Percentiles rank a stretch among this genome's conserved stretches.
phyloP scores from a whole-genome alignment of 176 grass and related monocot genomes.

The Elymus sibiricus region DNA sequence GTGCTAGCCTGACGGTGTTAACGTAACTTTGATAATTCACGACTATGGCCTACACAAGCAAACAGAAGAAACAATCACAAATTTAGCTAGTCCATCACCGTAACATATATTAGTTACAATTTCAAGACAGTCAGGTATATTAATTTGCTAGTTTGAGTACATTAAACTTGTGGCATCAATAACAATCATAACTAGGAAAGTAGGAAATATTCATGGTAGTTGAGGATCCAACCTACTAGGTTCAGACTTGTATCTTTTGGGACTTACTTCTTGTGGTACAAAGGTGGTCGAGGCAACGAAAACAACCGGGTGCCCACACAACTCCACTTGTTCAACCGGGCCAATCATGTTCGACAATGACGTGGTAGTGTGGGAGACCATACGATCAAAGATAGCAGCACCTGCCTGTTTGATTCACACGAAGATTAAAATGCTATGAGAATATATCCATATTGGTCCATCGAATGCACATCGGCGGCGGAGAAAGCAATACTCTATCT shows the following conservation, averaged over 20 bases:
- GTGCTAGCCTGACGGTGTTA: conserved; percentile 57
- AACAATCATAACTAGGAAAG: no score
- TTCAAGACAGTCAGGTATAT: no score
- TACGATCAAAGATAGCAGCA: conserved; percentile 33
- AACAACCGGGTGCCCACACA: conserved; percentile 60
- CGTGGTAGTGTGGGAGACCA: conserved; percentile 60
- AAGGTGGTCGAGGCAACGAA: conserved; percentile 73
- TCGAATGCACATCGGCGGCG: no score
- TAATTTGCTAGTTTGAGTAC: no score
- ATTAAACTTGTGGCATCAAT: no score
- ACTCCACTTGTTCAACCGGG: conserved; percentile 58
- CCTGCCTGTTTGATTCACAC: conserved; percentile 41
- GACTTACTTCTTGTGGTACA: conserved; percentile 66
- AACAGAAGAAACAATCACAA: background rate
- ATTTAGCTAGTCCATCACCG: background rate
- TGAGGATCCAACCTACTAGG: background rate
- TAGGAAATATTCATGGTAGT: background rate
- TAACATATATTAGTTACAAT: background rate
- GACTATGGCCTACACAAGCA: background rate
- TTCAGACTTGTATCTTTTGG: background rate
- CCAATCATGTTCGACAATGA: conserved; percentile 76
- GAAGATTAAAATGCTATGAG: background rate
- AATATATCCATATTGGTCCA: background rate
- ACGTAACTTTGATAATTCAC: conserved; percentile 74
- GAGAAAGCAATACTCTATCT: no score